Base-by-base conservation (phyloP, 2,329 filamentous ascomycete genomes). In the Apiospora sp. region DNA sequence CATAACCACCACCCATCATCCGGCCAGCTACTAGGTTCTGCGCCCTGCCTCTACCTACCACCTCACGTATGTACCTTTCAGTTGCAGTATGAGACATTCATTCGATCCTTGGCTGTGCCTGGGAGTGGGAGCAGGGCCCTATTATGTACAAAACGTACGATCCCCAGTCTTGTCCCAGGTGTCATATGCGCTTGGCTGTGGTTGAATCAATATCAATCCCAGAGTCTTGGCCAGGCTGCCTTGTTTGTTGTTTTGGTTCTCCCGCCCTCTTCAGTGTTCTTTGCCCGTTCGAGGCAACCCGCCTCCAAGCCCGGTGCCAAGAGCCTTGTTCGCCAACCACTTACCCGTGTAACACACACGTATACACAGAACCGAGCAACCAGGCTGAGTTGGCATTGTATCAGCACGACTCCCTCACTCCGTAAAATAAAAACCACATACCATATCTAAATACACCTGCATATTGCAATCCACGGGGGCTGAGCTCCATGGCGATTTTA, bases 1-100 rank as follows among this genome's bases (percentile, higher is more conserved):
- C 68, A 51, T 70, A 43, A 70, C 68, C 68, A 70, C 68, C 58
- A 64, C 34, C 58, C 58, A 41, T 64, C 58, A 10, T 41, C 58
- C 54, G 54, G 34, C 58, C 30, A 41, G 12, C 30, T 58, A 27
- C 54, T 58, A 58, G 27, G 16, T 16, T 24, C 54, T 61, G 54
- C 54, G 27, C 54, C 54, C 54, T 61, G 37, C 3, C 6, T 4
- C 14, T 24, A 22, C 13, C 14, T 24, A 22, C 13, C 30, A 7
- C 10, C 19, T 37, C 37, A n/a, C 30, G 14, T 61, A 22, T 12
- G 27, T 30, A 30, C 19, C n/a, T 41, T 41, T 10, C 37, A 41
- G 58, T 64, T n/a, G 22, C 30, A 14, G 34, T n/a, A 41, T 41
- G 34, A n/a, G 58, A 34, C 37, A n/a, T 37, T 41, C 30, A 3